phyloP scores from a whole-genome alignment of 306 rosid species.

The Argentina anserina region DNA sequence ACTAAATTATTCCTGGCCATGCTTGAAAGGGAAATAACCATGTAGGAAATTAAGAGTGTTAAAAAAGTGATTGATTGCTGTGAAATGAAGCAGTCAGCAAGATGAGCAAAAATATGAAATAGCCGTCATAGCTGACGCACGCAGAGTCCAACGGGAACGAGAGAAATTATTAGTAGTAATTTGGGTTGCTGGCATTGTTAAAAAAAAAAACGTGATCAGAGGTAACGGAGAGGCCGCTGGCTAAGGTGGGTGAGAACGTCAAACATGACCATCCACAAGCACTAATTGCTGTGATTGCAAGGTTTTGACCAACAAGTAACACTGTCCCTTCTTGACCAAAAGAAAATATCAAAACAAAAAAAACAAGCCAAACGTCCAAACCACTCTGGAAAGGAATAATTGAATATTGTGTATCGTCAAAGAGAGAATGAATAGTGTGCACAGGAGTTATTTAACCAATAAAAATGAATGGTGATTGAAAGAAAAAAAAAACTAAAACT shows the following conservation, averaged over 20 bases:
- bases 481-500: neutral
- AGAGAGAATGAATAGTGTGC: too few relatives aligned
- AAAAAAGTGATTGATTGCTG: too few relatives aligned
- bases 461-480: neutral
- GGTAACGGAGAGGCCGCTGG: neutral
- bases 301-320: neutral
- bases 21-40: neutral
- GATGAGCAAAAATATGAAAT: neutral
- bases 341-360: neutral
- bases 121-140: neutral
- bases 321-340: neutral
- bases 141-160: neutral
- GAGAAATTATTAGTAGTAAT: neutral
- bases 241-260: conserved; percentile 11
- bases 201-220: neutral
- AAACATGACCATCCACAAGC: conserved; percentile 28
- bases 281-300: neutral
- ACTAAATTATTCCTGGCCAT: neutral
- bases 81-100: neutral
- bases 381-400: too few relatives aligned
- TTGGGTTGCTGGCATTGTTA: neutral
- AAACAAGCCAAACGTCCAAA: too few relatives aligned
- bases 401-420: too few relatives aligned
- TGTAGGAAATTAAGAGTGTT: neutral
- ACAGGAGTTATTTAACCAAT: too few relatives aligned